Conservation (phyloP, 805 yeast genomes). For the Metschnikowia borealis region DNA sequence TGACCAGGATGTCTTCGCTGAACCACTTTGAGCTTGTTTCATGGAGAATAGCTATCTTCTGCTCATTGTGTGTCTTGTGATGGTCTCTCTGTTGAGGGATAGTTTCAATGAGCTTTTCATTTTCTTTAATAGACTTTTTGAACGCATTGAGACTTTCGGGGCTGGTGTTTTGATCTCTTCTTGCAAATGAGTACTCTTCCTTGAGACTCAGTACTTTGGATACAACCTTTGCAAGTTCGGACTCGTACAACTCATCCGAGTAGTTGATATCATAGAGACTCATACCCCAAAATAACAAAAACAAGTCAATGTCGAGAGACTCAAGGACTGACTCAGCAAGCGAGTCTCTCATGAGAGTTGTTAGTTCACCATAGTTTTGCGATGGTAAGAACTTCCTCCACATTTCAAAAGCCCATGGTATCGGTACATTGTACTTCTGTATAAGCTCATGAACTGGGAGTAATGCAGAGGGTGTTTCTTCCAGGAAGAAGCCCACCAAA, state of each 20-base stretch:
- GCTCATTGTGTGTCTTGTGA: slow-evolving; percentile 42
- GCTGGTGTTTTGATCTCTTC: slow-evolving; percentile 22
- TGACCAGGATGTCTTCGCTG: slow-evolving; percentile 11
- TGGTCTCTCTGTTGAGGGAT: slow-evolving; percentile 39
- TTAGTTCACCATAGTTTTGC: slow-evolving; percentile 16
- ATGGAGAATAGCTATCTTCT: slow-evolving; percentile 24
- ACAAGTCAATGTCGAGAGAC: slow-evolving; percentile 25
- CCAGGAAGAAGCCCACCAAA: slow-evolving; percentile 50
- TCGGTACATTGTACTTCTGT: slow-evolving; percentile 41
- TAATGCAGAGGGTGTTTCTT: slow-evolving; percentile 28
- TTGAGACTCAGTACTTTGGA: slow-evolving; percentile 32
- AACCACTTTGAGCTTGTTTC: slow-evolving; percentile 40
- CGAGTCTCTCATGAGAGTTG: slow-evolving; percentile 4
- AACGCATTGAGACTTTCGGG: slow-evolving; percentile 20
- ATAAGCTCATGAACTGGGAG: slow-evolving; percentile 40
- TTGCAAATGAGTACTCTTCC: slow-evolving; percentile 29
- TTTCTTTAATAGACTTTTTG: slow-evolving; percentile 21
- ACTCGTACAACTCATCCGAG: slow-evolving; percentile 46
- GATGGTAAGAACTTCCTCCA: slow-evolving; percentile 56
- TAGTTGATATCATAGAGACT: slow-evolving; percentile 67
- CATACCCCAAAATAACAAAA: slow-evolving; percentile 62
- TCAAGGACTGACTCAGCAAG: slow-evolving; percentile 7
- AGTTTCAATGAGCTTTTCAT: slow-evolving; percentile 22
- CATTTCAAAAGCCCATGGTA: slow-evolving; percentile 69
- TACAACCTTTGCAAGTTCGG: slow-evolving; percentile 40